phyloP scores from a whole-genome alignment of 2,329 filamentous ascomycete species.

The Proliferodiscus dingleyae region DNA sequence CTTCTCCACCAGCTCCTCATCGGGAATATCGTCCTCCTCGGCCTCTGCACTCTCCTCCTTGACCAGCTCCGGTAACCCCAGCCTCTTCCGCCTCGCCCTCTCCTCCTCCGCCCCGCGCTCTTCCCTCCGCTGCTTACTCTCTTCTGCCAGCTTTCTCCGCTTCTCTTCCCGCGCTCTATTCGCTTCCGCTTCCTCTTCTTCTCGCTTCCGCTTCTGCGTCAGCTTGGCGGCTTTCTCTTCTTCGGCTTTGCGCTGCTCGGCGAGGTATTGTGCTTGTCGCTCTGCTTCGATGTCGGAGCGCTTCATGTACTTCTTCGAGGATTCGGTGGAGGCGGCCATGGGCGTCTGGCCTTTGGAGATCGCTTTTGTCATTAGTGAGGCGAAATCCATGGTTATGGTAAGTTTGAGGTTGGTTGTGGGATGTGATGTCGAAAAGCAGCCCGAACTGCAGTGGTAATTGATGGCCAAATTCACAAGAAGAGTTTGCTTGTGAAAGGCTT shows the following conservation, averaged over 20 bases:
- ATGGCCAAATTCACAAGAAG: no score
- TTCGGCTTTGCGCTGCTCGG: slow-evolving; percentile 73
- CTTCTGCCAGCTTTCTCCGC: slow-evolving; percentile 71
- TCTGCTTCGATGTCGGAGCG: slow-evolving; percentile 82
- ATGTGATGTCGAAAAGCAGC: background rate
- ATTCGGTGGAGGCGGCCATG: slow-evolving; percentile 24
- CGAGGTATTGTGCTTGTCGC: slow-evolving; percentile 72
- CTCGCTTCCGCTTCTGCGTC: slow-evolving; percentile 78
- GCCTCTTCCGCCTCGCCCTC: slow-evolving; percentile 62
- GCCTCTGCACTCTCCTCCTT: slow-evolving; percentile 45
- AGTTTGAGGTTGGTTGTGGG: background rate
- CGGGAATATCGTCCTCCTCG: slow-evolving; percentile 57
- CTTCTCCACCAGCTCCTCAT: slow-evolving; percentile 63
- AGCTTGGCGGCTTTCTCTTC: slow-evolving; percentile 64
- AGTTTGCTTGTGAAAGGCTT: no score
- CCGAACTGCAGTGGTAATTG: no score
- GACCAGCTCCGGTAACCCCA: slow-evolving; percentile 74
- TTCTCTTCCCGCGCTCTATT: slow-evolving; percentile 74
- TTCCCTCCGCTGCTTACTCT: slow-evolving; percentile 66
- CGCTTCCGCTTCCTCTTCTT: slow-evolving; percentile 75
- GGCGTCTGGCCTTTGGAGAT: slow-evolving; percentile 72
- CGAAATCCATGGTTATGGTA: slow-evolving; percentile 76
- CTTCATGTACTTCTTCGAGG: slow-evolving; percentile 72
- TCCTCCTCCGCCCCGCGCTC: slow-evolving; percentile 73
- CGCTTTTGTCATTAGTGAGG: slow-evolving; percentile 85